Conservation (phyloP, 192 early-diverging fungal genomes). For the Chytriomyces hyalinus region DNA sequence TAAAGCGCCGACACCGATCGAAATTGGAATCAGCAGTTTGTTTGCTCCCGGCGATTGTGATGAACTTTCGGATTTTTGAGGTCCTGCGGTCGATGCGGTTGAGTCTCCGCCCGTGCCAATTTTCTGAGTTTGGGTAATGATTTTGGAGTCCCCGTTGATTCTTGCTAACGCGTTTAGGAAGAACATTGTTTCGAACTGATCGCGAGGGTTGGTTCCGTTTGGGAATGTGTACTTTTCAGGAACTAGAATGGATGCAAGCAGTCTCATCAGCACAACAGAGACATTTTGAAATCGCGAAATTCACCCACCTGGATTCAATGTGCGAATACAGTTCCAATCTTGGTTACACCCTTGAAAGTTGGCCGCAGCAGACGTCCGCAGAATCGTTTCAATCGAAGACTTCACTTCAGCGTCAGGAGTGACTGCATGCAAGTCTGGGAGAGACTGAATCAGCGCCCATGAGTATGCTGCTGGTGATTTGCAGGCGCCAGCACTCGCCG, state of each 20-base stretch:
- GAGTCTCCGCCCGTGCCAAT: neutral
- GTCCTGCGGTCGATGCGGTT: neutral
- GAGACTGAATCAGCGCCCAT: constrained; percentile 4
- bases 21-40: neutral
- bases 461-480: constrained; percentile 10
- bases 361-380: neutral
- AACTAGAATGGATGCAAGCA: neutral
- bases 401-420: neutral
- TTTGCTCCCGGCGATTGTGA: too few species aligned
- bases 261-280: too few species aligned
- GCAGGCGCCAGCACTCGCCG: neutral
- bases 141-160: neutral
- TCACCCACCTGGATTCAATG: constrained; percentile 1
- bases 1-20: neutral
- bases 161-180: constrained; percentile 18
- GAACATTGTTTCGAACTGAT: constrained; percentile 28
- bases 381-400: neutral
- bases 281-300: neutral
- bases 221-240: constrained; percentile 22
- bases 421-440: constrained; percentile 5
- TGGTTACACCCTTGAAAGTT: neutral
- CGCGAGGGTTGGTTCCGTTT: constrained; percentile 30
- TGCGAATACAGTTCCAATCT: constrained; percentile 24
- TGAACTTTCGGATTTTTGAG: neutral
- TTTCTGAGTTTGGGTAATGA: neutral